phyloP scores from a whole-genome alignment of 2,329 filamentous ascomycete species.

The Tolypocladium cylindrosporum region DNA sequence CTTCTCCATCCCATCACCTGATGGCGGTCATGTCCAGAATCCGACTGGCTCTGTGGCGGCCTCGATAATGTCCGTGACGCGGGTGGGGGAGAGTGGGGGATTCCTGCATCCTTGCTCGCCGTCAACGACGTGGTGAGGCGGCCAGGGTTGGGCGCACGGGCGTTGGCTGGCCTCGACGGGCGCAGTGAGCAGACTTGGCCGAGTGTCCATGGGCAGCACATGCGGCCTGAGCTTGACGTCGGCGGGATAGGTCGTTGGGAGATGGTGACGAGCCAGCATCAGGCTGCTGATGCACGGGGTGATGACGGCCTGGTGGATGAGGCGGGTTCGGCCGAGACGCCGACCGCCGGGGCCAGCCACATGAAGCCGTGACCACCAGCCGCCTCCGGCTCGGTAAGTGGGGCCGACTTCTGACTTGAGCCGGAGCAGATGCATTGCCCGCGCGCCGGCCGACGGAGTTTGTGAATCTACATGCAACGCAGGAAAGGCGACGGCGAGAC shows the following conservation, averaged over 20 bases:
- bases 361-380: neutral
- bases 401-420: neutral
- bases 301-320: neutral
- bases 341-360: neutral
- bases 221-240: neutral
- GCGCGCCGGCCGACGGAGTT: neutral
- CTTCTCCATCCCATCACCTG: neutral
- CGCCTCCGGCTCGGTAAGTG: conserved; percentile 1
- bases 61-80: neutral
- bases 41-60: neutral
- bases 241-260: neutral
- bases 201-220: neutral
- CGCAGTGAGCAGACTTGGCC: neutral
- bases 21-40: neutral
- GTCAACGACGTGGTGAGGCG: neutral
- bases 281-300: neutral
- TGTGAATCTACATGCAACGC: neutral
- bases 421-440: neutral
- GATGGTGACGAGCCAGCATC: neutral
- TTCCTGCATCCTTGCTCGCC: neutral
- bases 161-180: neutral
- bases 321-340: neutral
- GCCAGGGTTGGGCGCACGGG: neutral
- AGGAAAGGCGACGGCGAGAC: neutral
- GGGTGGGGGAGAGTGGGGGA: neutral